These are phyloP conservation scores for Malus hybrid DNA, from an alignment of 331 rosid genomes.

Conservation along the genomic window DNA sequence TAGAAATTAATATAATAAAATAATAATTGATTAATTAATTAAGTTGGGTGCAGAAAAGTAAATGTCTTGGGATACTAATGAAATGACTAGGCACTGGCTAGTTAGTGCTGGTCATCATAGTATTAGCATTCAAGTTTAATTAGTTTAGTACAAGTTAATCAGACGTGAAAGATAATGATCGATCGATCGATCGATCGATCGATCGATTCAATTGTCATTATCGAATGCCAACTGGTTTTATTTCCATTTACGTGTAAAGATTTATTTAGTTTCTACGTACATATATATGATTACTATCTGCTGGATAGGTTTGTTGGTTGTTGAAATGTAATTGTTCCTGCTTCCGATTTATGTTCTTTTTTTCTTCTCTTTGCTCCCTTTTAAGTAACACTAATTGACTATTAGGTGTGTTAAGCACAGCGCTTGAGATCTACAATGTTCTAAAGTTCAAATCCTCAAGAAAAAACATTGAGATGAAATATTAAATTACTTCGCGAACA, in stretches of 20 bases:
- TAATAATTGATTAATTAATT: not conserved
- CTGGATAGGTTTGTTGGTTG: conserved; percentile 63
- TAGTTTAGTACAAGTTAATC: not conserved
- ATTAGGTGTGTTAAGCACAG: conserved; percentile 19
- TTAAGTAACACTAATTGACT: conserved; percentile 55
- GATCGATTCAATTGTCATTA: conserved; percentile 5
- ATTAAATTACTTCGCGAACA: not conserved
- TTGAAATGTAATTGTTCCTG: conserved; percentile 48
- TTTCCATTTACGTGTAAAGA: not conserved
- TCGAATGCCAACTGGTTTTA: not conserved
- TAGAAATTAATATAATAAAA: no score
- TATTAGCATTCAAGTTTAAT: not conserved
- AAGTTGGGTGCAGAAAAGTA: not conserved
- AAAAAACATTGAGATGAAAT: not conserved
- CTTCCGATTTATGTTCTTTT: conserved; percentile 1
- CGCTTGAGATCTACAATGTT: not conserved
- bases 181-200: no score
- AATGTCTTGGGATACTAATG: not conserved
- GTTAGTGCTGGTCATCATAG: not conserved
- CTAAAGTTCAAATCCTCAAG: not conserved
- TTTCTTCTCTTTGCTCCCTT: conserved; percentile 47
- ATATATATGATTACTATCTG: not conserved
- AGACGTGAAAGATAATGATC: not conserved
- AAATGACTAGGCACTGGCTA: not conserved
- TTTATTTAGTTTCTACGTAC: not conserved